These are phyloP conservation scores for Magnusiomyces suaveolens DNA, from an alignment of 1,139 yeast species.

Conservation along the genomic window DNA sequence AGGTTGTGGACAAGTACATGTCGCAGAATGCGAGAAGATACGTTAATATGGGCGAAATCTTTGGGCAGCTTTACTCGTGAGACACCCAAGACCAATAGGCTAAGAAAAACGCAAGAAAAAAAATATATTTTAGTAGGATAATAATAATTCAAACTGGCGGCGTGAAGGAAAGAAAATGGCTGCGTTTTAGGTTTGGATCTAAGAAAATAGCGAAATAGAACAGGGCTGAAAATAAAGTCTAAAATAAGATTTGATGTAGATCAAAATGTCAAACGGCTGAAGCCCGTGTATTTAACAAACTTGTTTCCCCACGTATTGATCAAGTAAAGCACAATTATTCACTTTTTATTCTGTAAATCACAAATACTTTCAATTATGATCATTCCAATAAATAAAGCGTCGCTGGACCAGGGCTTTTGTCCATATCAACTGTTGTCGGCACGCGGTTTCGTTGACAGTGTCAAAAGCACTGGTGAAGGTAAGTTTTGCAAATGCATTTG, in stretches of 20 bases:
- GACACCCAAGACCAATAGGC: neutral
- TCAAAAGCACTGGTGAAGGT: neutral
- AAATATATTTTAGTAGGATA: neutral
- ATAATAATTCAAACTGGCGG: too few relatives aligned
- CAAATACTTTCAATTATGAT: neutral
- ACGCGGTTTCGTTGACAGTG: neutral
- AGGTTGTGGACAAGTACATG: conserved; percentile 67
- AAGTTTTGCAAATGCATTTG: conserved; percentile 2
- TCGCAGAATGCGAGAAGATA: conserved; percentile 82
- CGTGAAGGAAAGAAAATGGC: too few relatives aligned
- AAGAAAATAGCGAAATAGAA: too few relatives aligned
- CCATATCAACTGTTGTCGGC: neutral
- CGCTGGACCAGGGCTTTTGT: neutral
- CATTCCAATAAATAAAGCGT: neutral
- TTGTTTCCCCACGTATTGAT: neutral
- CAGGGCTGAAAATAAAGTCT: too few relatives aligned
- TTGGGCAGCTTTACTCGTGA: conserved; percentile 26
- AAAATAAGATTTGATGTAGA: too few relatives aligned
- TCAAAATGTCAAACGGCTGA: too few relatives aligned
- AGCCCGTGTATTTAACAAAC: too few relatives aligned
- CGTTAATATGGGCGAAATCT: conserved; percentile 77
- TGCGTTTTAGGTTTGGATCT: too few relatives aligned
- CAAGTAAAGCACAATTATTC: neutral
- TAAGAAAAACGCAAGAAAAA: neutral
- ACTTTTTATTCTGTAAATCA: neutral